Conservation (phyloP, 2,329 filamentous ascomycete species). For the Botrytis cinerea region DNA sequence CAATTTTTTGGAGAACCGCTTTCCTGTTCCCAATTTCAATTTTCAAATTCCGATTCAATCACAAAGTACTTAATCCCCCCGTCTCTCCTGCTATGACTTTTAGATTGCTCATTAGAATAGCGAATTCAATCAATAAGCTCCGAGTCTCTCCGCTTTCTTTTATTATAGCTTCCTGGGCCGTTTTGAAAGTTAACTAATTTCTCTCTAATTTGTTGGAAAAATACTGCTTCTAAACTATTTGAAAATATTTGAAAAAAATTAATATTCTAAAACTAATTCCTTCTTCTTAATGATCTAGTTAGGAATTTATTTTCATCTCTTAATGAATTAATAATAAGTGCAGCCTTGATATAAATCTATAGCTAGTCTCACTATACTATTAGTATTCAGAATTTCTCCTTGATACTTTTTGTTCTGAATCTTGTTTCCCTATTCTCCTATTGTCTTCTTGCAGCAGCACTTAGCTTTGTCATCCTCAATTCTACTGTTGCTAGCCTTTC, state of each 20-base stretch:
- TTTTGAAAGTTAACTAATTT: too few species aligned
- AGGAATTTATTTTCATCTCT: background rate
- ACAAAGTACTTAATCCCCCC: too few species aligned
- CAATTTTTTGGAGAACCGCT: too few species aligned
- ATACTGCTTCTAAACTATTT: too few species aligned
- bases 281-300: background rate
- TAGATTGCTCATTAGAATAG: too few species aligned
- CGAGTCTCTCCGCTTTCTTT: too few species aligned
- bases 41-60: too few species aligned
- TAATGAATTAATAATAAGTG: background rate
- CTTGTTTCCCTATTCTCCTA: background rate
- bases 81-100: too few species aligned
- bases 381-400: background rate
- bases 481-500: fast-evolving
- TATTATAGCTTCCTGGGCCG: too few species aligned
- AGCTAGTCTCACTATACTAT: background rate
- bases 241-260: background rate
- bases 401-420: background rate
- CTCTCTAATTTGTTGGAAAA: too few species aligned
- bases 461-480: background rate
- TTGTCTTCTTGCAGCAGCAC: background rate
- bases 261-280: background rate
- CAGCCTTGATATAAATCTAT: background rate
- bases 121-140: too few species aligned
- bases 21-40: too few species aligned